Conservation (phyloP, 2,329 filamentous ascomycete genomes). For the Diaporthe vaccinii region DNA sequence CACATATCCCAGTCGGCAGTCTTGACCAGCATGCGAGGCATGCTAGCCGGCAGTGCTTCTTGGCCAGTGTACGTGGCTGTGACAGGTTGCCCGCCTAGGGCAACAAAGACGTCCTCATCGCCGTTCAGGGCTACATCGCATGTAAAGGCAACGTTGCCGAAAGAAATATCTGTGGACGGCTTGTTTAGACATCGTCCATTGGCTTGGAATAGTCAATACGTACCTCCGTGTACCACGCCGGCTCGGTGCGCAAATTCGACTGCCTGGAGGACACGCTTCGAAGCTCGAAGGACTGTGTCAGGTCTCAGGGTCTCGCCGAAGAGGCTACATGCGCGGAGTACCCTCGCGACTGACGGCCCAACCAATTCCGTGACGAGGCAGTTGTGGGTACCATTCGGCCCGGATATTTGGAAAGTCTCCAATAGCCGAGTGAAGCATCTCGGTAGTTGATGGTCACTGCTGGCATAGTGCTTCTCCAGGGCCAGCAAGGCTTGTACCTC, state of each 20-base stretch:
- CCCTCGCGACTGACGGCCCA: neutral
- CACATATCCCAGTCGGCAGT: constrained; percentile 4
- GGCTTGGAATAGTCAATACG: accelerated
- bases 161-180: neutral
- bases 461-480: neutral
- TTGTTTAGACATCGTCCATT: neutral
- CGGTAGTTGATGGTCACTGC: neutral
- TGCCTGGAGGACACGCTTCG: neutral
- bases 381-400: constrained; percentile 9
- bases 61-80: neutral
- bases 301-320: constrained; percentile 1
- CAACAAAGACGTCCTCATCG: constrained; percentile 5
- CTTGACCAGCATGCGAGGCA: constrained; percentile 14
- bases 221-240: constrained; percentile 13
- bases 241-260: constrained; percentile 9
- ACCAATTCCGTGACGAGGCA: constrained; percentile 23
- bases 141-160: constrained; percentile 15
- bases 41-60: neutral
- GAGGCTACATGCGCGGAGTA: neutral
- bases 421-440: constrained; percentile 2
- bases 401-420: neutral
- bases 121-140: neutral
- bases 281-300: constrained; percentile 8
- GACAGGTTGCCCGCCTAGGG: neutral
- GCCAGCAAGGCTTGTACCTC: constrained; percentile 1